phyloP scores from a whole-genome alignment of 176 grass and related monocot genomes.

The Oryza coarctata region DNA sequence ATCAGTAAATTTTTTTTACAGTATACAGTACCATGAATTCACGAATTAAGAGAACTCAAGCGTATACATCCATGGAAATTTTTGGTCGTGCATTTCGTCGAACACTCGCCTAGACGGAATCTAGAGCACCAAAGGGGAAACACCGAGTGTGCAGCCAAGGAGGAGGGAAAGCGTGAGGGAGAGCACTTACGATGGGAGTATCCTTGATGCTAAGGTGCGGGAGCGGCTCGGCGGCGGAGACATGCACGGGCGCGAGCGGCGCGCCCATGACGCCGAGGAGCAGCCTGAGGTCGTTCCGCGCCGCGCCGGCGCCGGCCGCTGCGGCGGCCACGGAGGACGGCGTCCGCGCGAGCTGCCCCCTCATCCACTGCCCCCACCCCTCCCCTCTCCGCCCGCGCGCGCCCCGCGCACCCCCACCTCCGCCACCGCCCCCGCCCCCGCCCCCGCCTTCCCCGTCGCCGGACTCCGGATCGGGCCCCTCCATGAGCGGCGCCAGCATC shows the following conservation, averaged over 20 bases:
- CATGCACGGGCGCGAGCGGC: slow-evolving; percentile 67
- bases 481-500: slow-evolving; percentile 74
- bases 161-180: not conserved
- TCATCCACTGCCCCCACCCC: slow-evolving; percentile 60
- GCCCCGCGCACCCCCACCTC: not conserved
- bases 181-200: slow-evolving; percentile 64
- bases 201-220: slow-evolving; percentile 78
- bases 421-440: not conserved
- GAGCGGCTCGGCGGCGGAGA: slow-evolving; percentile 62
- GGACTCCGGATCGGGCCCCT: slow-evolving; percentile 67
- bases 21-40: slow-evolving; percentile 23
- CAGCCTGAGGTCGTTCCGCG: slow-evolving; percentile 56
- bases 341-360: slow-evolving; percentile 43
- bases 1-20: slow-evolving; percentile 20
- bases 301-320: slow-evolving; percentile 22
- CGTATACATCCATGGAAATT: not conserved
- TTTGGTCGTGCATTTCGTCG: slow-evolving; percentile 22
- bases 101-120: slow-evolving; percentile 23
- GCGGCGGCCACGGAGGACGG: slow-evolving; percentile 29
- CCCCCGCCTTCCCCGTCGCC: slow-evolving; percentile 28
- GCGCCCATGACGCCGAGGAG: slow-evolving; percentile 72
- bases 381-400: slow-evolving; percentile 39
- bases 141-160: not conserved
- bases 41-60: not conserved
- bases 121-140: not conserved